A percentile compares a stretch with the other conserved stretches of the same genome.
phyloP scores from a whole-genome alignment of 345 rosid genomes.

The Pistacia atlantica region DNA sequence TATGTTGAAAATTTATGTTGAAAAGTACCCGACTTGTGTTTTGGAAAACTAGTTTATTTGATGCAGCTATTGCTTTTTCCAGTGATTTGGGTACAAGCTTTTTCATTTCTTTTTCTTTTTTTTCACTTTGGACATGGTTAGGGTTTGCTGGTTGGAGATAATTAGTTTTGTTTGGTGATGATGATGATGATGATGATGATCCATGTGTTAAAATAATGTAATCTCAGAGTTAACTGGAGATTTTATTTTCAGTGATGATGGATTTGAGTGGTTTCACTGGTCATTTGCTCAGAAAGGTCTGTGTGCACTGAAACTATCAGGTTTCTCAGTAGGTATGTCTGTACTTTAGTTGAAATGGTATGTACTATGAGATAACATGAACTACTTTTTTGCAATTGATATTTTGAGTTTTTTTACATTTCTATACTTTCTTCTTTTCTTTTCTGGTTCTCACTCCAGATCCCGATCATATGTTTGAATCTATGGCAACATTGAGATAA shows the following conservation, averaged over 20 bases:
- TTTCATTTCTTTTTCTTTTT: not conserved
- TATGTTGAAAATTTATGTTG: not conserved
- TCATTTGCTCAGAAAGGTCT: slow-evolving; percentile 9
- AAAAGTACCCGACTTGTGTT: not conserved
- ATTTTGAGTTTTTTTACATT: slow-evolving; percentile 1
- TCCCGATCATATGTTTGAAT: slow-evolving; percentile 7
- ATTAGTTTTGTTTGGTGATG: not conserved
- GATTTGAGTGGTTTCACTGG: slow-evolving; percentile 18
- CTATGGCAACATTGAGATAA: slow-evolving; percentile 13
- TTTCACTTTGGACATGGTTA: not conserved
- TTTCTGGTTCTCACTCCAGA: not conserved
- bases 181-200: not conserved
- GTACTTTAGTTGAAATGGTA: slow-evolving; percentile 23
- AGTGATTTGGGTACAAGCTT: not conserved
- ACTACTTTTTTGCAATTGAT: slow-evolving; percentile 21
- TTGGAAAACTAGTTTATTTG: not conserved
- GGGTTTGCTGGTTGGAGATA: slow-evolving; percentile 7
- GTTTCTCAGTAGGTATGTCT: slow-evolving; percentile 36
- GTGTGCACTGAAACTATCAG: slow-evolving; percentile 24
- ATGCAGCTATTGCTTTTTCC: not conserved
- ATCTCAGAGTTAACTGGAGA: slow-evolving; percentile 13
- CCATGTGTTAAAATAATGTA: slow-evolving; percentile 11
- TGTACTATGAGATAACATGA: slow-evolving; percentile 18
- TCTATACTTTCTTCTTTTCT: not conserved
- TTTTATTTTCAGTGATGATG: slow-evolving; percentile 19